A percentile compares a stretch with the other conserved stretches of the same genome.
Conservation (phyloP, 2,329 filamentous ascomycete species). For the Pseudogymnoascus pannorum region DNA sequence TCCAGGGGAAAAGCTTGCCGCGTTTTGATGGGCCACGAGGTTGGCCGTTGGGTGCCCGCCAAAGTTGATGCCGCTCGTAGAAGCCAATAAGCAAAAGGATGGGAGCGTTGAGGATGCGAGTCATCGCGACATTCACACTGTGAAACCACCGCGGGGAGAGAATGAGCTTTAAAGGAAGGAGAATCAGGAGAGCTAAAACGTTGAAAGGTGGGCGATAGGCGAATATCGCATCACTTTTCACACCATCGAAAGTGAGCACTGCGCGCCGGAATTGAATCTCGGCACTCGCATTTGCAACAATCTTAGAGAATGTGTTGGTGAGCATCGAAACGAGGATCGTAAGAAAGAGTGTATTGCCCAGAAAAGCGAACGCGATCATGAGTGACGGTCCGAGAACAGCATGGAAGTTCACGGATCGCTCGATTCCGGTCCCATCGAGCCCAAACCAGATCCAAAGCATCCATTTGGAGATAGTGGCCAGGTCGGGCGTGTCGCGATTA, state of each 20-base stretch:
- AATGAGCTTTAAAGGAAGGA: conserved; percentile 72
- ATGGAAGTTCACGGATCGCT: conserved; percentile 62
- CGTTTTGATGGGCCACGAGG: conserved; percentile 14
- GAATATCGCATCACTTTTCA: conserved; percentile 78
- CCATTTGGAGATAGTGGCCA: conserved; percentile 75
- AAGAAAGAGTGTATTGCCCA: conserved; percentile 83
- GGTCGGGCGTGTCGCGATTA: conserved; percentile 52
- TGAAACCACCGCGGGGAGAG: conserved; percentile 80
- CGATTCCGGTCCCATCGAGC: conserved; percentile 54
- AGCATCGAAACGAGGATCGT: conserved; percentile 84
- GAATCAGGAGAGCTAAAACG: conserved; percentile 63
- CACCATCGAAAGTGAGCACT: conserved; percentile 76
- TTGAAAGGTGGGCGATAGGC: conserved; percentile 81
- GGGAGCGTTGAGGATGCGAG: conserved; percentile 68
- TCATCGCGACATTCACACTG: conserved; percentile 74
- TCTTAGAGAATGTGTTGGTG: conserved; percentile 73
- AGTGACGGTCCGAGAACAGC: conserved; percentile 69
- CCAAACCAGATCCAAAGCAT: conserved; percentile 94
- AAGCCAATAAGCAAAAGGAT: conserved; percentile 64
- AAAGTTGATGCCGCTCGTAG: conserved; percentile 63
- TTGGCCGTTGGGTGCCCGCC: conserved; percentile 32
- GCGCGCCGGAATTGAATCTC: conserved; percentile 78
- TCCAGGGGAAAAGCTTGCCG: conserved; percentile 20
- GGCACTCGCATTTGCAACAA: conserved; percentile 68
- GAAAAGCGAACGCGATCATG: conserved; percentile 78